Evolutionary conservation across 139 green algal species (phyloP), one percentile per base, ranked within the genome.

Genomic region (Coelastrella sp.): DNA sequence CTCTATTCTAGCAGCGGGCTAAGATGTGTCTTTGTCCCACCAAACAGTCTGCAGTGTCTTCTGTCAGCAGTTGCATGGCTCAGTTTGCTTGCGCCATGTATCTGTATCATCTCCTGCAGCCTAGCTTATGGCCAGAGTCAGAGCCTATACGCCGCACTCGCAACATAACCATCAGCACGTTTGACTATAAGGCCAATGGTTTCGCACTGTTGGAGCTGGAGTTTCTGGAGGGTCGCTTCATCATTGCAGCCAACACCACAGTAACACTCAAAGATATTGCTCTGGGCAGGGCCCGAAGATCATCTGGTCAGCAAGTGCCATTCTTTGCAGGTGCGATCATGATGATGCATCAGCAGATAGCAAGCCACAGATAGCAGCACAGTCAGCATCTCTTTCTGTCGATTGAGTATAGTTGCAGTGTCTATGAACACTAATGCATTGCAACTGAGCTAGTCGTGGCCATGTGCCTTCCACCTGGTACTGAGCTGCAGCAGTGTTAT

Each of bases 321-420:
- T 82, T 82, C 53, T 69, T 82, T 71, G 75, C 48, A 15, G 75
- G 75, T 82, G 75, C 3, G n/a, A n/a, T n/a, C n/a, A n/a, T n/a
- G n/a, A n/a, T n/a, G n/a, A n/a, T n/a, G n/a, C n/a, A n/a, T n/a
- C n/a, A n/a, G n/a, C n/a, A n/a, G n/a, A n/a, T n/a, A n/a, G n/a
- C n/a, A n/a, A n/a, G n/a, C n/a, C n/a, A n/a, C n/a, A n/a, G n/a
- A n/a, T n/a, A n/a, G n/a, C n/a, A n/a, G n/a, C n/a, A n/a, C n/a
- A n/a, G n/a, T n/a, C n/a, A n/a, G n/a, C n/a, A n/a, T n/a, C n/a
- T n/a, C n/a, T n/a, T n/a, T n/a, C n/a, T n/a, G n/a, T n/a, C n/a
- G n/a, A n/a, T n/a, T n/a, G n/a, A n/a, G n/a, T n/a, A n/a, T n/a
- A n/a, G n/a, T n/a, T n/a, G n/a, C n/a, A n/a, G n/a, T n/a, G n/a